Base-by-base conservation (phyloP, 768 basidiomycete genomes). In the Lentinula sp. region DNA sequence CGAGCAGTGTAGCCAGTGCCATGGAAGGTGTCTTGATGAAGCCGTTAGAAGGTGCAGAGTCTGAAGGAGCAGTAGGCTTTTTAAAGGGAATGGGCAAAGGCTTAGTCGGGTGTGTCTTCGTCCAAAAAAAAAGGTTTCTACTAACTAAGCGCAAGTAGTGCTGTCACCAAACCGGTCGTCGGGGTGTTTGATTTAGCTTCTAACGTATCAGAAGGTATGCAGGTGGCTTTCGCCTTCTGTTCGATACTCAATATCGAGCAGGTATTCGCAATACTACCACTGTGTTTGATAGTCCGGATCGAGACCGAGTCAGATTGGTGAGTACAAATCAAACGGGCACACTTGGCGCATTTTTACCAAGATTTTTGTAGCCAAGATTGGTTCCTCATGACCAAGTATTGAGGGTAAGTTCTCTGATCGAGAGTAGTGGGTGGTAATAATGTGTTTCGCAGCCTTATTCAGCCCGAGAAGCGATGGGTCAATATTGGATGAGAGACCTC, bases 11-110 rank as follows among this genome's bases (percentile, higher is more conserved):
- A 4, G 90, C 93, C 13, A 98, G 95, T 71, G 97, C 95, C 2
- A 85, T 98, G 73, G 96, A 98, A 70, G 97, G 97, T 15, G 88
- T 99, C 39, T 81, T 98, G 63, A 88, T 95, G 74, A 97, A 98
- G 69, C 97, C 97, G 2, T 86, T 99, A 49, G 95, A 98, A 74
- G 97, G 97, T 4, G 97, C 97, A 0, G 96, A 98, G 69, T 80
- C 85, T 8, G 95, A 90, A 70, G 97, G 97, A 12, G 95, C 96
- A 0, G 76, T 92, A 32, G 97, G 97, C 3, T 99, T 99, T 76
- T 94, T 98, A 81, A 98, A 97, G 73, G 97, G 97, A 10, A 85
- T 99, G 35, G 97, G 97, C 28, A 96, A 95, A 72, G 95, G 97
- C 18, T 78, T 98, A 52, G 93, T 97, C 58, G 97, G 97, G 93